Base-by-base conservation (phyloP, 345 rosid genomes). In the Dovyalis caffra region DNA sequence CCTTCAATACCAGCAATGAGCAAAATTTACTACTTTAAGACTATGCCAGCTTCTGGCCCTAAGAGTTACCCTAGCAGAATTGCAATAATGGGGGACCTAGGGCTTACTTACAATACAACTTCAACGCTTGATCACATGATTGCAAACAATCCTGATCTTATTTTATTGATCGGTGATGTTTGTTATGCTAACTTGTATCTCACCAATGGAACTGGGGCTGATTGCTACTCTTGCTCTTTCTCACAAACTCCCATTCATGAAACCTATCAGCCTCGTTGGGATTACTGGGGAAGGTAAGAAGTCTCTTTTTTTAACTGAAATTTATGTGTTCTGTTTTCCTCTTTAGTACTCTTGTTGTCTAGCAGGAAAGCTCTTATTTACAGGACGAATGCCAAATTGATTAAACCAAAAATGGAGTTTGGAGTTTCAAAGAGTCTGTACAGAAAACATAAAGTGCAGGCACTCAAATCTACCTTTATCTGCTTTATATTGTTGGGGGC, bases 191-290 rank as follows among this genome's bases (percentile, higher is more conserved):
- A 95, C 77, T 61, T 88, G 77, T 95, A 91, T 77, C 84, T 83
- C 28, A 83, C 96, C 0, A 87, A 91, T 74, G 92, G 93, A 72
- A 85, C 89, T 32, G 84, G 79, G 33, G 66, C 87, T 31, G 84
- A 85, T 66, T 90, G 95, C 77, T 79, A 78, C 81, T 83, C 86
- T 15, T 84, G 87, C 69, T 75, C 86, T 0, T 90, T 93, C 82
- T 21, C 90, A 0, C 67, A 79, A 18, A 79, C 91, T 49, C 94
- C 94, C 7, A 88, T 91, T 35, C 91, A 88, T 16, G 90, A 90
- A 79, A 85, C 86, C 2, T 93, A 90, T 82, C 99, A 95, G 84
- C 99, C 99, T 84, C 94, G 97, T 18, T 95, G 99, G 99, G 99
- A 92, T 77, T 87, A 83, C 68, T 92, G 97, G 98, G 99, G 98